Evolutionary conservation across 192 early-diverging fungal genomes (phyloP).

Genomic region (Backusella morwellensis): DNA sequence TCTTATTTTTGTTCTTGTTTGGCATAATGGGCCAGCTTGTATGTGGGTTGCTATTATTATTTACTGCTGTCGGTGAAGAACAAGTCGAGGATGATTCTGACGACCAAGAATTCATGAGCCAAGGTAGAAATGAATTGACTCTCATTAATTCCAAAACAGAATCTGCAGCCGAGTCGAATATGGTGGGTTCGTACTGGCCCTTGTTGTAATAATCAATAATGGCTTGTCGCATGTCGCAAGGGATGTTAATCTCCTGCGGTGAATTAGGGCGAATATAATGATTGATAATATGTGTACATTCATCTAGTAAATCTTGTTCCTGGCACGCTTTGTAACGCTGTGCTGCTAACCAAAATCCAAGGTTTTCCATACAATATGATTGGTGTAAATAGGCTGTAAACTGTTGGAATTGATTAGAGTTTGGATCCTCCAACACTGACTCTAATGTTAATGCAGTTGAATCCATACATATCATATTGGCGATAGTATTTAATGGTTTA

Average conservation of each 20-base stretch:
- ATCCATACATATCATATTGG: not conserved
- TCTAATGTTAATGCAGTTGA: constrained; percentile 3
- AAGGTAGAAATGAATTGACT: constrained; percentile 34
- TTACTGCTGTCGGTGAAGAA: not conserved
- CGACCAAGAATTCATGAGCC: constrained; percentile 6
- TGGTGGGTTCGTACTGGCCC: constrained; percentile 13
- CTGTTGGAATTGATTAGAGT: not conserved
- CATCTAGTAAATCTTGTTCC: not conserved
- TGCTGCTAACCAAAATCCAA: constrained; percentile 38
- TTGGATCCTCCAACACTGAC: constrained; percentile 7
- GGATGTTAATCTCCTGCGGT: constrained; percentile 33
- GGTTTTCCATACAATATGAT: constrained; percentile 41
- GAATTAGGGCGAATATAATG: constrained; percentile 24
- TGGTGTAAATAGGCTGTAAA: constrained; percentile 27
- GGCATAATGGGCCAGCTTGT: not conserved
- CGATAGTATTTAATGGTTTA: not conserved
- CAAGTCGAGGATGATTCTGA: not conserved
- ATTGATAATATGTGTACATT: constrained; percentile 19
- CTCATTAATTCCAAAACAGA: constrained; percentile 32
- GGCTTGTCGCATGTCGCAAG: constrained; percentile 29
- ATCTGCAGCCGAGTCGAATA: constrained; percentile 22
- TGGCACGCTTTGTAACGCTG: constrained; percentile 23
- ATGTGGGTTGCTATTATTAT: not conserved
- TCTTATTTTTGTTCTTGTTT: not conserved
- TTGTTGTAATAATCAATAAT: constrained; percentile 18